Evolutionary conservation across 2,329 filamentous ascomycete genomes (phyloP), one percentile per base, ranked within the genome.

Genomic region (Nannizzia gypsea): DNA sequence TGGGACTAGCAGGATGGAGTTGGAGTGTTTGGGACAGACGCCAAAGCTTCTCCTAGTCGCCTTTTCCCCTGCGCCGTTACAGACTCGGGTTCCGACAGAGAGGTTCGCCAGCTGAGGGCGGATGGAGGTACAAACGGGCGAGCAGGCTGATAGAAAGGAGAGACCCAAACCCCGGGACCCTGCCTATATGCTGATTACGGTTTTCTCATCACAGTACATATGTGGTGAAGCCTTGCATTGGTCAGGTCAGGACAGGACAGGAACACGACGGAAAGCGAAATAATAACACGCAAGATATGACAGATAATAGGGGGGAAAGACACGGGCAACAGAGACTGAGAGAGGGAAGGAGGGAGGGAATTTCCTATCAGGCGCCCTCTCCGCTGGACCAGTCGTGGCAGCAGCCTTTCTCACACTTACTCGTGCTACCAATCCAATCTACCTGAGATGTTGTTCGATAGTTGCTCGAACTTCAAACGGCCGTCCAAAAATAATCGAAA

Each of bases 361-460:
- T 52, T 26, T 20, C 13, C n/a, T 46, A 46, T 52, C 22, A 31
- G 48, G 22, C 48, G 48, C 48, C 9, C 48, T 54, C 44, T 50
- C 44, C 44, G 22, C 22, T 54, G 22, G 28, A 31, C 50, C 50
- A 54, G 50, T 54, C 26, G 50, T 54, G 50, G 50, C 50, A 34
- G 50, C 50, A 34, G 50, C 15, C 50, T 54, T 26, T 34, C 50
- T 54, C 50, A 54, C 50, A 54, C 50, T 34, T 36, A 13, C 15
- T 54, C 50, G 50, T 54, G 26, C 50, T 54, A 54, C 50, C 50
- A 54, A 34, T 34, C 50, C 50, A 54, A 34, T 34, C 26, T 54
- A 34, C 50, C 17, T 54, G 50, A 34, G 31, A 36, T 13, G 50
- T 54, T 31, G 50, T 54, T 54, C 50, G n/a, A 54, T 52, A 54